Percentiles rank a stretch among this genome's conserved stretches.
phyloP scores from a whole-genome alignment of 805 yeast genomes.

The Lipomyces chichibuensis region DNA sequence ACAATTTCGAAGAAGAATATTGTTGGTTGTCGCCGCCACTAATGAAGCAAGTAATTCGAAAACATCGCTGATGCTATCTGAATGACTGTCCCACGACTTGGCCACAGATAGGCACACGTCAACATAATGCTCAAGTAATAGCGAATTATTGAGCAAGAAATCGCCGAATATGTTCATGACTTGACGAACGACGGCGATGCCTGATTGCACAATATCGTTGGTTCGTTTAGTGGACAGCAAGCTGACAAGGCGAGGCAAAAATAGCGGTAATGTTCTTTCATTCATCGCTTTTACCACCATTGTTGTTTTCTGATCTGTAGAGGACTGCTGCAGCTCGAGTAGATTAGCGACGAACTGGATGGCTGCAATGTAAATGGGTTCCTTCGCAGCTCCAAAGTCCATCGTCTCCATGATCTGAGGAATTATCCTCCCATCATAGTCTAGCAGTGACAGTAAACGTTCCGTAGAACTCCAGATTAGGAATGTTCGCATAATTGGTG shows the following conservation, averaged over 20 bases:
- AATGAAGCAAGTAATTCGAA: conserved; percentile 22
- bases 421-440: conserved; percentile 58
- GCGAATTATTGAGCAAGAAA: conserved; percentile 8
- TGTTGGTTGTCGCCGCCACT: conserved; percentile 40
- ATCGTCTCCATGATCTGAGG: conserved; percentile 60
- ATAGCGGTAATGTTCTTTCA: conserved; percentile 5
- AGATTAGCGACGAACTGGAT: conserved; percentile 49
- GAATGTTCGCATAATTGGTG: conserved; percentile 71
- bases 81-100: conserved; percentile 16
- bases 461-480: conserved; percentile 58
- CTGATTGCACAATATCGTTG: conserved; percentile 17
- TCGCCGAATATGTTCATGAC: conserved; percentile 9
- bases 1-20: conserved; percentile 48
- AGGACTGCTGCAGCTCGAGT: conserved; percentile 16
- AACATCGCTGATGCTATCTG: conserved; percentile 20
- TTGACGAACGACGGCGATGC: conserved; percentile 21
- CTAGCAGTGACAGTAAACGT: conserved; percentile 54
- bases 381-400: conserved; percentile 62
- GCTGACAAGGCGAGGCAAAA: conserved; percentile 24
- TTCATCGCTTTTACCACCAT: neutral
- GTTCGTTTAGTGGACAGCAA: conserved; percentile 14
- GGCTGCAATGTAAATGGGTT: conserved; percentile 62
- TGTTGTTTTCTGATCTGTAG: neutral
- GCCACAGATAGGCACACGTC: conserved; percentile 27
- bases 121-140: conserved; percentile 24